Conservation (phyloP, 257 asterid species). For the Coffea eugenioides region DNA sequence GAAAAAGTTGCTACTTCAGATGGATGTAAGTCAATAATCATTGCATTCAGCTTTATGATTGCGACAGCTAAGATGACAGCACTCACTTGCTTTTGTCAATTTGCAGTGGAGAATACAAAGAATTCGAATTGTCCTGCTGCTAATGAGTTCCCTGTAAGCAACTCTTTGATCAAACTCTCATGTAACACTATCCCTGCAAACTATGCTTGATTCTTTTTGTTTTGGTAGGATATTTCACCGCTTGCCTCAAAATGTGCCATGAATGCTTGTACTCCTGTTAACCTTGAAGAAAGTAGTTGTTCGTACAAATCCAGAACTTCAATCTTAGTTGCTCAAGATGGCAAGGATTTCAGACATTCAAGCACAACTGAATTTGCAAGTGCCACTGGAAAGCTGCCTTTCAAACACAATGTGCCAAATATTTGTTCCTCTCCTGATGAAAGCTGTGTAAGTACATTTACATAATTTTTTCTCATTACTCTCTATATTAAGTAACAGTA, state of each 20-base stretch:
- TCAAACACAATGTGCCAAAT: conserved; percentile 25
- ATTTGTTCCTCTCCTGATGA: conserved; percentile 40
- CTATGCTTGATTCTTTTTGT: conserved; percentile 14
- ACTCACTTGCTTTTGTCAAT: conserved; percentile 27
- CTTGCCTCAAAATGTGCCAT: conserved; percentile 52
- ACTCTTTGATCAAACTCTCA: conserved; percentile 20
- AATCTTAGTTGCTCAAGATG: conserved; percentile 33
- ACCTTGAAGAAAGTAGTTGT: conserved; percentile 48
- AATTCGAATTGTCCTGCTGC: conserved; percentile 24
- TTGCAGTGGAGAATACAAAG: conserved; percentile 55
- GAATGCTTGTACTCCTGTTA: conserved; percentile 38
- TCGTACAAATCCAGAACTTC: conserved; percentile 50
- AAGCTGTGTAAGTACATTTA: conserved; percentile 48
- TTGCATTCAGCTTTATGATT: conserved; percentile 7
- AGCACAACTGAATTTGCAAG: conserved; percentile 39
- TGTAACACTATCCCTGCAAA: conserved; percentile 9
- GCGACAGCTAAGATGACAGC: conserved; percentile 17
- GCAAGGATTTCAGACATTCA: conserved; percentile 30
- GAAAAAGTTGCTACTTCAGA: conserved; percentile 76
- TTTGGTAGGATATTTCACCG: conserved; percentile 61
- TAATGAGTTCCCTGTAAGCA: conserved; percentile 49
- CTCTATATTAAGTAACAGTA: background rate
- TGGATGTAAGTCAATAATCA: conserved; percentile 53
- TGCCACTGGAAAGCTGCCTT: conserved; percentile 35
- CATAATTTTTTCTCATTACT: background rate